Conservation (phyloP, 106 monocot genomes). For the Alisma plantagoaquatica region DNA sequence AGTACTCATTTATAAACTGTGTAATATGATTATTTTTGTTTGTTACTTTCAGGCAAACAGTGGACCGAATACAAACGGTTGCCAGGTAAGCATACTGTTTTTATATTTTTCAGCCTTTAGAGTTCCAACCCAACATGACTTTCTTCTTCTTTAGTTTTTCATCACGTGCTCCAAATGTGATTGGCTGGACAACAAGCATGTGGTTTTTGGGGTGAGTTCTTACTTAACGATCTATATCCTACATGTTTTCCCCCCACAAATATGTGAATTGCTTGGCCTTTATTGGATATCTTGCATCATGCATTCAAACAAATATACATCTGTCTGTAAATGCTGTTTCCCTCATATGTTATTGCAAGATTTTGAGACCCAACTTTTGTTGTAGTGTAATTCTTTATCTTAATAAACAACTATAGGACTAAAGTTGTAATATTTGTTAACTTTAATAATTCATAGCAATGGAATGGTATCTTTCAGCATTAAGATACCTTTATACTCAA, state of each 20-base stretch:
- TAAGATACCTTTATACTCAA: too few relatives aligned
- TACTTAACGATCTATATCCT: neutral
- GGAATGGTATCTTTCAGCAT: too few relatives aligned
- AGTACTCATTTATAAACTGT: too few relatives aligned
- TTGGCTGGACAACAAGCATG: constrained; percentile 97
- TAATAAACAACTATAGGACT: too few relatives aligned
- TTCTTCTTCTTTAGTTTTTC: constrained; percentile 51
- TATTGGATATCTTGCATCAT: neutral
- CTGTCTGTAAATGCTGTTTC: too few relatives aligned
- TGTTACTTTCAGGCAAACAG: constrained; percentile 79
- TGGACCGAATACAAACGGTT: constrained; percentile 75
- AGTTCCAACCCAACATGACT: neutral
- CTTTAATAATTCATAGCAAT: too few relatives aligned
- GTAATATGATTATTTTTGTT: neutral
- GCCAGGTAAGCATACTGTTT: constrained; percentile 45
- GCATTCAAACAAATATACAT: too few relatives aligned
- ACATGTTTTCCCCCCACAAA: neutral
- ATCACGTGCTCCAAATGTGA: constrained; percentile 96
- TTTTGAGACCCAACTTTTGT: too few relatives aligned
- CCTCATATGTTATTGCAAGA: too few relatives aligned
- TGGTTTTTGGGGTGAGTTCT: constrained; percentile 93
- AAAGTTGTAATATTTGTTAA: too few relatives aligned
- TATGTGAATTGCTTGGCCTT: neutral
- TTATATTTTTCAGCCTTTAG: neutral
- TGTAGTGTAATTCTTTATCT: too few relatives aligned